phyloP scores from a whole-genome alignment of 2,329 filamentous ascomycete genomes.

The Cadophora luteo-olivacea region DNA sequence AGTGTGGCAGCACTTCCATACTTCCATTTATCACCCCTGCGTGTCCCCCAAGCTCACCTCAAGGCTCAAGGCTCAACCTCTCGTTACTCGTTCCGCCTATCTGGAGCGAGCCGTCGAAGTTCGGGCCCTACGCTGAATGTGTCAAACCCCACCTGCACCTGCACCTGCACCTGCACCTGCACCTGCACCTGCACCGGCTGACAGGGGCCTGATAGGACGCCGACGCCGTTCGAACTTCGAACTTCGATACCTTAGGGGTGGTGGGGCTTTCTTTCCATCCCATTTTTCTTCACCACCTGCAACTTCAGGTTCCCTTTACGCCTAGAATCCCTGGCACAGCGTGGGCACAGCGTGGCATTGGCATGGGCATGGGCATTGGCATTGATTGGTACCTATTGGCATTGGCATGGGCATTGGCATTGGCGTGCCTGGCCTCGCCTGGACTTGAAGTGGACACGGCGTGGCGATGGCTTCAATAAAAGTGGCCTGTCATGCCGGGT shows the following conservation, averaged over 20 bases:
- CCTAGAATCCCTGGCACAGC: not conserved
- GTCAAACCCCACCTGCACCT: conserved; percentile 21
- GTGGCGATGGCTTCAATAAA: conserved; percentile 1
- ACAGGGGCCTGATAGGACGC: conserved; percentile 13
- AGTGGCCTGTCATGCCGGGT: not conserved
- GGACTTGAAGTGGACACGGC: not conserved
- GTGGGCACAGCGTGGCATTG: not conserved
- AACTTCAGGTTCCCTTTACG: too few species aligned
- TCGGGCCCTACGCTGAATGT: conserved; percentile 26
- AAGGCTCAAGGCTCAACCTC: too few species aligned
- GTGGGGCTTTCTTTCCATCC: not conserved
- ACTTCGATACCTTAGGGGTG: too few species aligned
- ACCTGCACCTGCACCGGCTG: too few species aligned
- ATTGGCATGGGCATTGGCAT: too few species aligned
- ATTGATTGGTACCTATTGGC: too few species aligned
- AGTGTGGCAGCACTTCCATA: too few species aligned
- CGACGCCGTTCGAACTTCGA: too few species aligned
- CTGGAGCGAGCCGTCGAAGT: conserved; percentile 13
- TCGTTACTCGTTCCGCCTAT: conserved; percentile 24
- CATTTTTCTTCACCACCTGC: not conserved
- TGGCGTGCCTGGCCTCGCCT: not conserved
- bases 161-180: too few species aligned
- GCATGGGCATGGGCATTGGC: too few species aligned
- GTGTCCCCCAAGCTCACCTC: not conserved
- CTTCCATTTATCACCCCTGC: not conserved